These are phyloP conservation scores for Lunasporangiospora selenospora DNA, from an alignment of 192 early-diverging fungal species.

Conservation along the genomic window DNA sequence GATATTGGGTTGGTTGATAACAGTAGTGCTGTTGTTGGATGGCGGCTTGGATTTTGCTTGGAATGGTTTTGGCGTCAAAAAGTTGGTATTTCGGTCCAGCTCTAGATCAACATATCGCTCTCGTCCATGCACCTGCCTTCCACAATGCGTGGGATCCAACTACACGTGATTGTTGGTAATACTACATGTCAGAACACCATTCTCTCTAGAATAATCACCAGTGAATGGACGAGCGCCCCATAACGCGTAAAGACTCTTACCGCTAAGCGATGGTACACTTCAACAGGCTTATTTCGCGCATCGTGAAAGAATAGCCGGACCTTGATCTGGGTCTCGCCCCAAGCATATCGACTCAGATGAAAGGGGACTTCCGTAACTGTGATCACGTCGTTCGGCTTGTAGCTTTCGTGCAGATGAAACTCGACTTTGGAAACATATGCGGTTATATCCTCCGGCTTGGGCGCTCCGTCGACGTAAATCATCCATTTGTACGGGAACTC, in stretches of 20 bases:
- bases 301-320: conserved; percentile 85
- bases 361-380: conserved; percentile 82
- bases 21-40: too few relatives aligned
- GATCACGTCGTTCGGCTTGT: conserved; percentile 87
- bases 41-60: conserved; percentile 16
- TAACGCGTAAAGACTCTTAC: too few relatives aligned
- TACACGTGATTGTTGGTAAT: conserved; percentile 18
- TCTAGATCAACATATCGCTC: conserved; percentile 84
- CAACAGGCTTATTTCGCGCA: conserved; percentile 82
- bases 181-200: conserved; percentile 2
- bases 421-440: conserved; percentile 82
- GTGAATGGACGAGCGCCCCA: too few relatives aligned
- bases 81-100: conserved; percentile 82
- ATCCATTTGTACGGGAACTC: conserved; percentile 90
- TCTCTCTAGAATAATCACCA: too few relatives aligned
- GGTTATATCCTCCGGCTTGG: conserved; percentile 51
- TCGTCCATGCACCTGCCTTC: conserved; percentile 71
- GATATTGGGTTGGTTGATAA: too few relatives aligned
- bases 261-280: conserved; percentile 82
- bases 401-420: conserved; percentile 90
- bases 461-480: conserved; percentile 79
- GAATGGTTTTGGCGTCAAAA: conserved; percentile 40
- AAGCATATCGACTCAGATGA: conserved; percentile 87
- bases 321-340: conserved; percentile 93
- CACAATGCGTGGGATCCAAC: conserved; percentile 77